Percentiles rank a stretch among this genome's conserved stretches.
Conservation (phyloP, 352 stramenopile species). For the Phytophthora idaei region DNA sequence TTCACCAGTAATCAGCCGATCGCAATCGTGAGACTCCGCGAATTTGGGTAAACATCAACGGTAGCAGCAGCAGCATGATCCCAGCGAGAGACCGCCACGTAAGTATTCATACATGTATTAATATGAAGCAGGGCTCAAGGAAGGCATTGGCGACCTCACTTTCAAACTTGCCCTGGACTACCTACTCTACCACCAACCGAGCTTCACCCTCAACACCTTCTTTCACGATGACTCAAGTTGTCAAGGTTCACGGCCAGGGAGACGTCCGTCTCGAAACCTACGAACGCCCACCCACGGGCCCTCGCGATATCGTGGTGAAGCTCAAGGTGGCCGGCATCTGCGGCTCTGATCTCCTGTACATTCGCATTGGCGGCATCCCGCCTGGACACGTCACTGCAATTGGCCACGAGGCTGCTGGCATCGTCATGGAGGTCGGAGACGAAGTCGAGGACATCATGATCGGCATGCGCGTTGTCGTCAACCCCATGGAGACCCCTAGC, state of each 20-base stretch:
- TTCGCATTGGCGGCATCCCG: conserved; percentile 29
- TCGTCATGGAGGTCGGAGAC: conserved; percentile 30
- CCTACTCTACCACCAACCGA: conserved; percentile 1
- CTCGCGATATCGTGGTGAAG: conserved; percentile 28
- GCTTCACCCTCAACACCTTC: not conserved
- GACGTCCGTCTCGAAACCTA: conserved; percentile 34
- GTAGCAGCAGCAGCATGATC: no score
- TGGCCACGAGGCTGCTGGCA: conserved; percentile 26
- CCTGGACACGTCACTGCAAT: conserved; percentile 31
- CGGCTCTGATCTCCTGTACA: conserved; percentile 35
- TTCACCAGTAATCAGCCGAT: no score
- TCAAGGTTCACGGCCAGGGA: conserved; percentile 29
- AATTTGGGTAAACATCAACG: no score
- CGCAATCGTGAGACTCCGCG: no score
- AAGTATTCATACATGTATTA: no score
- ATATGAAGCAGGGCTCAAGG: no score
- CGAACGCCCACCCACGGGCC: conserved; percentile 23
- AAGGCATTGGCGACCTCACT: conserved; percentile 7
- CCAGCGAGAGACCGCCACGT: no score
- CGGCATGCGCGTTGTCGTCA: conserved; percentile 36
- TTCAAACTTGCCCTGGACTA: conserved; percentile 16
- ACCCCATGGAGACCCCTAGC: conserved; percentile 32
- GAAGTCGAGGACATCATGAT: conserved; percentile 28
- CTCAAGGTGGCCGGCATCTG: conserved; percentile 37
- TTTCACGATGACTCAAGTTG: conserved; percentile 28